Conservation (phyloP, 2,329 filamentous ascomycete genomes). For the Hypoxylon sp. region DNA sequence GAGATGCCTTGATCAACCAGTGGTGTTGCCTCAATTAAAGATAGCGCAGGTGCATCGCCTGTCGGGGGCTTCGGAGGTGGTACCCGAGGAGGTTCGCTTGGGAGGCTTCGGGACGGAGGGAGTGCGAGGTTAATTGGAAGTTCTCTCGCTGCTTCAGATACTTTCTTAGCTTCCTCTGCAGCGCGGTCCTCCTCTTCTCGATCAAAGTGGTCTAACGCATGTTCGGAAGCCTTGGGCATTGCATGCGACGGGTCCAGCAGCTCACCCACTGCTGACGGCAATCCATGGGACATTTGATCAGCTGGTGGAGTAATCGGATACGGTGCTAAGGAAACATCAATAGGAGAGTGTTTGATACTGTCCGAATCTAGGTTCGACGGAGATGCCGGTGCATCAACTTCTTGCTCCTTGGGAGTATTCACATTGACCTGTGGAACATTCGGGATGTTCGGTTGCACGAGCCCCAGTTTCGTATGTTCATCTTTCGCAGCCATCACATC, state of each 20-base stretch:
- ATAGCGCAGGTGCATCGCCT: conserved; percentile 48
- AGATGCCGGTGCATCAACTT: conserved; percentile 55
- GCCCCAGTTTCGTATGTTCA: conserved; percentile 36
- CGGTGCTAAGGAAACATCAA: conserved; percentile 66
- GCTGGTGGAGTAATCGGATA: conserved; percentile 72
- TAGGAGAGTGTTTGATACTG: conserved; percentile 64
- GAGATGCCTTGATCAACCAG: conserved; percentile 55
- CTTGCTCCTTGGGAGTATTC: conserved; percentile 45
- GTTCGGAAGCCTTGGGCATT: conserved; percentile 69
- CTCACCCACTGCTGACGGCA: conserved; percentile 57
- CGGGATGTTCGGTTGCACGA: conserved; percentile 32
- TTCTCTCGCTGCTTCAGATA: conserved; percentile 55
- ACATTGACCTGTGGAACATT: conserved; percentile 41
- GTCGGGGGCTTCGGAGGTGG: conserved; percentile 62
- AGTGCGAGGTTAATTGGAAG: conserved; percentile 61
- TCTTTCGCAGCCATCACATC: conserved; percentile 64
- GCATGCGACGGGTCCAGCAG: conserved; percentile 64
- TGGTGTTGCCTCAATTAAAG: conserved; percentile 55
- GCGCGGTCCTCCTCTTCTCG: conserved; percentile 61
- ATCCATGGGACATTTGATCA: conserved; percentile 53
- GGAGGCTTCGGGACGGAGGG: conserved; percentile 65
- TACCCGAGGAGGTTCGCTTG: conserved; percentile 59
- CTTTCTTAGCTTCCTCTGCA: conserved; percentile 56
- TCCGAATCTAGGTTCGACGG: conserved; percentile 59
- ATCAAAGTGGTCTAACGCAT: conserved; percentile 65